Evolutionary conservation across 352 stramenopile genomes (phyloP).

Genomic region (Pythium aquatile): DNA sequence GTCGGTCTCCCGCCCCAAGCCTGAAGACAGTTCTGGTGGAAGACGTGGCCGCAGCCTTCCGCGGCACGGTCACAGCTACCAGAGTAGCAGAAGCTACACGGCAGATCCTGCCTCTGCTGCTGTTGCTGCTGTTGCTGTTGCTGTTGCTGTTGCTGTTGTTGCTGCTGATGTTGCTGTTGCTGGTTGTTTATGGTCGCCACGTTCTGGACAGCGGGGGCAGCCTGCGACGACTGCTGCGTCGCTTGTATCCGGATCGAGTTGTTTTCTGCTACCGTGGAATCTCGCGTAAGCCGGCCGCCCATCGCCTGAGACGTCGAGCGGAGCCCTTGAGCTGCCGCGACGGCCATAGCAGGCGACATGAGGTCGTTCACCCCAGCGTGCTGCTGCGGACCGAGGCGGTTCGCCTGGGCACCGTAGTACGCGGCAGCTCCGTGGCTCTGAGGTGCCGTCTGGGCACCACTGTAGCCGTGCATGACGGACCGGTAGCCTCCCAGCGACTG

Average conservation of each 20-base stretch:
- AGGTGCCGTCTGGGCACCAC: not conserved
- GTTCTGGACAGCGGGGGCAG: not conserved
- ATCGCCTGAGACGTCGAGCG: constrained; percentile 11
- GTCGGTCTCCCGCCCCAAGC: constrained; percentile 59
- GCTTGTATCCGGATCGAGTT: constrained; percentile 13
- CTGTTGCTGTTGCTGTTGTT: constrained; percentile 18
- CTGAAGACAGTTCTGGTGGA: constrained; percentile 62
- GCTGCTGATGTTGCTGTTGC: not conserved
- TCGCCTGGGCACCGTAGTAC: constrained; percentile 17
- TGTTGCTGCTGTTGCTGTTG: constrained; percentile 20
- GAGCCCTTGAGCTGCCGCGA: constrained; percentile 6
- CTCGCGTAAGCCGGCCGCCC: constrained; percentile 3
- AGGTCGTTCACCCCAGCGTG: constrained; percentile 8
- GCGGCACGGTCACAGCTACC: constrained; percentile 44
- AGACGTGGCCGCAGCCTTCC: constrained; percentile 61
- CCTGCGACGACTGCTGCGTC: not conserved
- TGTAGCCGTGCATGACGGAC: constrained; percentile 22
- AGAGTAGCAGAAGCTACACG: constrained; percentile 28
- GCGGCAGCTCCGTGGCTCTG: not conserved
- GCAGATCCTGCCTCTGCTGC: constrained; percentile 26
- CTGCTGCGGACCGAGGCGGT: constrained; percentile 4
- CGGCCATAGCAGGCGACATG: constrained; percentile 21
- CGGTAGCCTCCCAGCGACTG: constrained; percentile 20
- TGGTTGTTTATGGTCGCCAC: not conserved
- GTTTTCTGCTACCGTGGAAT: not conserved